A percentile compares a stretch with the other conserved stretches of the same genome.
Conservation (phyloP, 305 asterid species). For the Fraxinus albicans region DNA sequence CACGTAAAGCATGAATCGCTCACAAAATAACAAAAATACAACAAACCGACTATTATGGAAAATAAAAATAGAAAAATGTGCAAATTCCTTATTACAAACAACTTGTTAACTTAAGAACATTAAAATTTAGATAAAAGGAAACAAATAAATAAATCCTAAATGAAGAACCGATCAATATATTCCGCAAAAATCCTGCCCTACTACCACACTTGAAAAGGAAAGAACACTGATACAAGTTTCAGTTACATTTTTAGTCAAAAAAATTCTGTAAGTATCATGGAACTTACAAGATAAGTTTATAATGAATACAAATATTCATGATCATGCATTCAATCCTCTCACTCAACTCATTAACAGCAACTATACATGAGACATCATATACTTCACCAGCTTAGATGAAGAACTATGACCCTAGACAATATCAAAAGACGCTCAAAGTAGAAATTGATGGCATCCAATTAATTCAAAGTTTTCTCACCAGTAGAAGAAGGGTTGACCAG, state of each 20-base stretch:
- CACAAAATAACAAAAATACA: no score
- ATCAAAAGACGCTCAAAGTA: background rate
- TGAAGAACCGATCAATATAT: no score
- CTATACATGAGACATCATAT: constrained; percentile 12
- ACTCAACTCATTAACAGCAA: constrained; percentile 4
- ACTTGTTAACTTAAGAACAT: no score
- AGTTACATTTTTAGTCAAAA: background rate
- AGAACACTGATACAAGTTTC: background rate
- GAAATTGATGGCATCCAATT: constrained; percentile 5
- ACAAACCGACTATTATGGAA: no score
- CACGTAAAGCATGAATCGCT: no score
- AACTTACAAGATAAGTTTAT: background rate
- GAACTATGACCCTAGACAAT: background rate
- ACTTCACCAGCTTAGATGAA: constrained; percentile 13
- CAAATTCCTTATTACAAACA: no score
- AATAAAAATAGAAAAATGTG: no score
- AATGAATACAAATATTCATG: background rate
- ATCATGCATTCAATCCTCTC: constrained; percentile 4
- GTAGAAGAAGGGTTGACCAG: constrained; percentile 94
- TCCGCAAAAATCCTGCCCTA: background rate
- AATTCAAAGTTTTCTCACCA: constrained; percentile 54
- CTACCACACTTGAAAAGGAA: constrained; percentile 1
- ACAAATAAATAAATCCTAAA: no score
- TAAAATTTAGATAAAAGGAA: no score
- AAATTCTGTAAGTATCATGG: background rate